Evolutionary conservation across 495 filamentous ascomycete species (phyloP), one percentile per base, ranked within the genome.

Genomic region (Cudoniella acicularis): DNA sequence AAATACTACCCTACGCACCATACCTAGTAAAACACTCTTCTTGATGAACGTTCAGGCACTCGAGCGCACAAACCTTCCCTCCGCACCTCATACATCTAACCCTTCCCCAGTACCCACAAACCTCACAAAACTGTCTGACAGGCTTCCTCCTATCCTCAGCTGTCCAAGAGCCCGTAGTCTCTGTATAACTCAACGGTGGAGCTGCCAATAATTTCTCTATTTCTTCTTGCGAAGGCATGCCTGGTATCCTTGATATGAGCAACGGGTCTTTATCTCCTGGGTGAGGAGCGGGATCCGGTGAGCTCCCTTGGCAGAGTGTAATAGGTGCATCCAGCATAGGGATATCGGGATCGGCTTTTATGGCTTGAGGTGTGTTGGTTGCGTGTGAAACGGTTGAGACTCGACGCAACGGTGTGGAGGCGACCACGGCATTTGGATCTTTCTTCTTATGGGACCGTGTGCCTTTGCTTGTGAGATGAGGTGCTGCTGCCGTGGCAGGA

Each of bases 41-140:
- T 65, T 88, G 83, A 77, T 96, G 92, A 45, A 81, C 75, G 62
- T 83, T 82, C 62, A 92, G 82, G 70, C 92, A 96, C 60, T 88
- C 87, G 54, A 96, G 70, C 61, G 90, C 89, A 72, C 92, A 96
- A 10, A 87, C 88, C 62, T 89, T 72, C 54, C 80, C 77, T 36
- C 90, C 90, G 73, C 92, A 96, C 72, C 85, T 92, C 75, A 87
- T 83, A 71, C 92, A 96, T 71, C 81, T 83, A 25, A 91, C 87
- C 62, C 87, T 80, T 1, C 92, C 92, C 92, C 92, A 96, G 71
- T 94, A 96, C 26, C 92, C 92, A 72, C 92, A 96, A 52, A 92
- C 86, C 66, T 88, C 89, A 73, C 92, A 96, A 67, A 96, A 96
- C 23, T 70, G 67, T 52, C 91, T 77, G 52, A 78, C 73, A n/a